Evolutionary conservation across 164 flowering plant genomes (phyloP), one percentile per base, ranked within the genome.

Genomic region (Macadamia integrifolia): DNA sequence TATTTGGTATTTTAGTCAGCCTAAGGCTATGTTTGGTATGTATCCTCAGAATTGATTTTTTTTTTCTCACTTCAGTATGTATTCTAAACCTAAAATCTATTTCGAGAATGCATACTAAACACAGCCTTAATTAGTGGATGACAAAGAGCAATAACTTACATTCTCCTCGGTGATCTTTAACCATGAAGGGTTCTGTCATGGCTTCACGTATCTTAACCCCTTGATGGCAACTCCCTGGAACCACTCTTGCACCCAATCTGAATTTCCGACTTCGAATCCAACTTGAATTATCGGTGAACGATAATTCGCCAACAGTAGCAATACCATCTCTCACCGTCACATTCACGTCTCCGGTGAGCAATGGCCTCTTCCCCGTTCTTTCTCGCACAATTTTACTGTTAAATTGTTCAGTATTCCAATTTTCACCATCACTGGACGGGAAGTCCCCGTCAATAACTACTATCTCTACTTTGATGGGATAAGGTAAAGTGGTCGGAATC

Each of bases 261-360:
- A 90, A 90, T 49, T 64, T 83, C 50, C 91, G 71, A 66, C 93
- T 80, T 50, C 96, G 60, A 28, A 82, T 82, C 96, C 96, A 90
- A 73, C 93, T 85, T 14, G 96, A 90, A 50, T 90, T 90, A 48
- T 90, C 96, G 0, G 96, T 90, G 59, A 90, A 81, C 71, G 79
- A 78, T 0, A 90, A 61, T 8, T 81, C 89, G 12, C 84, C 84
- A 1, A 88, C 50, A 6, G 60, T 0, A 0, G 71, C 83, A 9
- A 44, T 18, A 9, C 92, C 87, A 31, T 82, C 83, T 44, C 85
- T 82, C 69, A 86, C 18, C 7, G 79, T 78, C 13, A 84, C 52
- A 8, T 1, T 42, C 60, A 86, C 30, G 3, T 87, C 92, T 17
- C 92, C 92, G 2, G 87, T 32, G 15, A 89, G 78, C 76, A 89